A percentile compares a stretch with the other conserved stretches of the same genome.
Evolutionary conservation across 2,329 filamentous ascomycete species (phyloP).

Genomic region (Cercospora canescens): DNA sequence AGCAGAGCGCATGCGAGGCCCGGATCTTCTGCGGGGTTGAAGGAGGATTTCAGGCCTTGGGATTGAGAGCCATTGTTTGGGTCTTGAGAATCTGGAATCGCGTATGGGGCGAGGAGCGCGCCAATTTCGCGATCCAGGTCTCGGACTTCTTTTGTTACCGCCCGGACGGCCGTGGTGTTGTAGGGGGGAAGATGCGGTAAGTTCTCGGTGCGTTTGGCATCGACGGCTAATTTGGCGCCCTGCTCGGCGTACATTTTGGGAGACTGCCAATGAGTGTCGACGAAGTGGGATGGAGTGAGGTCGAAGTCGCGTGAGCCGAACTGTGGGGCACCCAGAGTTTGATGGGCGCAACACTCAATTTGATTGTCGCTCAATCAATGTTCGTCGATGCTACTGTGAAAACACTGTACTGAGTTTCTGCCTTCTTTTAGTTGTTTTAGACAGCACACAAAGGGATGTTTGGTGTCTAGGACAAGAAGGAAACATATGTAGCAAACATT

Average conservation of each 20-base stretch:
- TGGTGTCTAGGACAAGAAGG: too few relatives aligned
- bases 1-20: conserved; percentile 84
- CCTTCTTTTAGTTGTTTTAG: too few relatives aligned
- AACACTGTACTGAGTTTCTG: too few relatives aligned
- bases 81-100: conserved; percentile 47
- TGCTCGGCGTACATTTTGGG: conserved; percentile 78
- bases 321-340: background rate
- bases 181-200: conserved; percentile 86
- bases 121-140: conserved; percentile 86
- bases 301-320: background rate
- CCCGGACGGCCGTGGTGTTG: conserved; percentile 85
- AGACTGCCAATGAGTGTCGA: background rate
- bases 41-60: conserved; percentile 62
- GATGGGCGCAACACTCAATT: too few relatives aligned
- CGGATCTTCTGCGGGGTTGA: conserved; percentile 80
- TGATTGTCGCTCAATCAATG: too few relatives aligned
- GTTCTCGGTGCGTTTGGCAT: conserved; percentile 92
- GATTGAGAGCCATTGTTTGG: conserved; percentile 4
- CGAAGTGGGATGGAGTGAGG: background rate
- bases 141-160: conserved; percentile 85
- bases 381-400: too few relatives aligned
- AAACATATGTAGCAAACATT: too few relatives aligned
- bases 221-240: conserved; percentile 88
- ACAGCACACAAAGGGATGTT: too few relatives aligned
- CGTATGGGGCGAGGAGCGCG: conserved; percentile 75